Base-by-base conservation (phyloP, 2,329 filamentous ascomycete species). In the Passalora sequoiae region DNA sequence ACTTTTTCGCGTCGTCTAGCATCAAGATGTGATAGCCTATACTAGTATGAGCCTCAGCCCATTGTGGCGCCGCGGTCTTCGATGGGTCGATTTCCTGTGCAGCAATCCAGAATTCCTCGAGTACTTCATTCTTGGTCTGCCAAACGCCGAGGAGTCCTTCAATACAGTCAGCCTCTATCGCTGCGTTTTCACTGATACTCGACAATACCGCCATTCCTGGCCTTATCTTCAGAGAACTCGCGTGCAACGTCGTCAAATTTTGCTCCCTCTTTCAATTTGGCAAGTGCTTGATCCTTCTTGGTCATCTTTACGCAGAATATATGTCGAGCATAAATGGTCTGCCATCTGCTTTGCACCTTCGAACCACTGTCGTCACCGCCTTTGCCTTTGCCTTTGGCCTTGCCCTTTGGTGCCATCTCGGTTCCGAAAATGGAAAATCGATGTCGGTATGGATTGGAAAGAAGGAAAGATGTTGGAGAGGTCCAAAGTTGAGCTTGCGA, bases 11-110 rank as follows among this genome's bases (percentile, higher is more conserved):
- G 38, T 78, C 80, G 58, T 83, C 80, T 3, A 89, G 84, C 80
- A 89, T 87, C 53, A 89, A 78, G 51, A 89, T 80, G 63, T 89
- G 85, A 69, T 89, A 89, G 1, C 85, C 86, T 66, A 85, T 83
- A 1, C 70, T 73, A 1, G 85, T 89, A 72, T 86, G 88, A 16
- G 74, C 81, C 68, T 88, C 82, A 1, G 71, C 84, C 59, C 77
- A 75, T 59, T 80, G 82, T 1, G 84, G 82, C 46, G 68, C 80
- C 9, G 63, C 70, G 9, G 79, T 81, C 6, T 80, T 81, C 58
- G 82, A 86, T 1, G 76, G 67, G 54, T 83, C 78, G 25, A 89
- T 70, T 19, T 74, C 76, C 62, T 81, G 89, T 6, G 85, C 86
- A 7, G 84, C 76, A 48, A 80, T 78, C 58, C 86, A 84, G 57